Evolutionary conservation across 139 green algal genomes (phyloP).

Genomic region (Coelastrella sp.): DNA sequence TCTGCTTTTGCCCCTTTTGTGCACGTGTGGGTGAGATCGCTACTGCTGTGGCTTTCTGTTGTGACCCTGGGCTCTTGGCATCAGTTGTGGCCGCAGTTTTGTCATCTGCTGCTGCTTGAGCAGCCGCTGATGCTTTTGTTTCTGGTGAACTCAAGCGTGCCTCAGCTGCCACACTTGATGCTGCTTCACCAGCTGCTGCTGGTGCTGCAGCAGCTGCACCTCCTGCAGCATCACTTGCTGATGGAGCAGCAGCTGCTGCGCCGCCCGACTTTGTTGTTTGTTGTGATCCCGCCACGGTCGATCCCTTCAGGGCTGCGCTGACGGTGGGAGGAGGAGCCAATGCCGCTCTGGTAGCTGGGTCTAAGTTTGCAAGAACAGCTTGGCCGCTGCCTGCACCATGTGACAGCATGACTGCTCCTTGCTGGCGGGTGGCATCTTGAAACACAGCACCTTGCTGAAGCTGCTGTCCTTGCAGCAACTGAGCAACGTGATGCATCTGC

Average conservation of each 20-base stretch:
- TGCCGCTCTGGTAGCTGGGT: constrained; percentile 27
- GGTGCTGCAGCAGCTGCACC: constrained; percentile 7
- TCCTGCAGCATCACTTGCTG: background rate
- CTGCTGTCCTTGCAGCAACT: constrained; percentile 14
- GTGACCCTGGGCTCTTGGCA: background rate
- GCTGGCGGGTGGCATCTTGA: background rate
- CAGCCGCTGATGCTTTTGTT: background rate
- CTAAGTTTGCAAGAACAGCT: background rate
- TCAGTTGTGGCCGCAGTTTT: background rate
- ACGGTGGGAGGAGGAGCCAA: background rate
- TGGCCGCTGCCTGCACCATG: constrained; percentile 2
- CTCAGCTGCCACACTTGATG: constrained; percentile 6
- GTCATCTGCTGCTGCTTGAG: background rate
- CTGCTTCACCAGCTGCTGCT: background rate
- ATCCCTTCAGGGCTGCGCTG: background rate
- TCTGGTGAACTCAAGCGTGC: no score
- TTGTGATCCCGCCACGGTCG: background rate
- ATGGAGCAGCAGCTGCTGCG: constrained; percentile 7
- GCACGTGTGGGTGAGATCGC: background rate
- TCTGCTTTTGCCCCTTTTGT: background rate
- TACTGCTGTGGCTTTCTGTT: background rate
- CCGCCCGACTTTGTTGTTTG: background rate
- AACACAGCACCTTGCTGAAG: background rate
- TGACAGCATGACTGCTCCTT: constrained; percentile 4
- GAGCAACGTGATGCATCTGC: constrained; percentile 30